Conservation (phyloP, 2,329 filamentous ascomycete genomes). For the Epicoccum sorghinum region DNA sequence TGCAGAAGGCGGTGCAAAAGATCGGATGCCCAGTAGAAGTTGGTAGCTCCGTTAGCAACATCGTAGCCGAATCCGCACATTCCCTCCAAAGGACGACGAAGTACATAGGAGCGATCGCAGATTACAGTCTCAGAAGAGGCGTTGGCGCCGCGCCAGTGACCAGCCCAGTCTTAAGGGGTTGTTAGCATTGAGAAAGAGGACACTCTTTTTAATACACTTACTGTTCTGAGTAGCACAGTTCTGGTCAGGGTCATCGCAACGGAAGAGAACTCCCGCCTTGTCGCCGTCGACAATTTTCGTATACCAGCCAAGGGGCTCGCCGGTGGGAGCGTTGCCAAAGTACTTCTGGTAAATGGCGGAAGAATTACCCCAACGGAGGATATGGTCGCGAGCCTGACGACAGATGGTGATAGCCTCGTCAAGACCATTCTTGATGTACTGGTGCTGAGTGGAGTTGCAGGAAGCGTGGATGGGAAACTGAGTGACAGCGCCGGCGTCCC, state of each 20-base stretch:
- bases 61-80: constrained; percentile 69
- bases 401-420: constrained; percentile 65
- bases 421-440: constrained; percentile 63
- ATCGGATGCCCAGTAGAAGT: constrained; percentile 70
- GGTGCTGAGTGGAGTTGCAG: constrained; percentile 67
- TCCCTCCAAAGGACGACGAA: constrained; percentile 62
- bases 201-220: constrained; percentile 11
- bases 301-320: constrained; percentile 66
- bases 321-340: constrained; percentile 66
- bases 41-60: constrained; percentile 61
- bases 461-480: constrained; percentile 65
- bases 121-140: constrained; percentile 72
- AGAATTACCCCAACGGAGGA: constrained; percentile 62
- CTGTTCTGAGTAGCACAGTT: constrained; percentile 59
- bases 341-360: constrained; percentile 69
- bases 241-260: constrained; percentile 70
- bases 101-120: constrained; percentile 66
- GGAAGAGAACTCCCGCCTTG: constrained; percentile 64
- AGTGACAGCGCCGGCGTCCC: constrained; percentile 48
- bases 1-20: constrained; percentile 71
- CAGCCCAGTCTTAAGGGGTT: constrained; percentile 67
- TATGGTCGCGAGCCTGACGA: constrained; percentile 67
- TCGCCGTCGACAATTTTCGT: constrained; percentile 65
- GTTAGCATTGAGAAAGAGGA: background rate
- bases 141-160: constrained; percentile 71